These are phyloP conservation scores for Crotalaria pallida DNA, from an alignment of 306 rosid species.

Conservation along the genomic window DNA sequence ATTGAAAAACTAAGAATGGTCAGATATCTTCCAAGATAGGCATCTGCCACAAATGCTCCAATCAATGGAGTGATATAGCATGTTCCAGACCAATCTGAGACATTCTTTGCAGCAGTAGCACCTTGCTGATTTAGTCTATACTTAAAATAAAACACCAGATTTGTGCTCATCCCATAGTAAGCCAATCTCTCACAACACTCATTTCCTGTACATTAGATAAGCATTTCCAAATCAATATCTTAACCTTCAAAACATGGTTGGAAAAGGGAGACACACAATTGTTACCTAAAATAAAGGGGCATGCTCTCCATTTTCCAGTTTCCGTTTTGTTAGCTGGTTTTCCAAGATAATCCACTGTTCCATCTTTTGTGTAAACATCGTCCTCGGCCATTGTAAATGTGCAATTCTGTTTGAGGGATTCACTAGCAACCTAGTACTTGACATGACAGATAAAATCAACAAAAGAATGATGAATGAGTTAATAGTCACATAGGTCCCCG, in stretches of 20 bases:
- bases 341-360: slow-evolving; percentile 50
- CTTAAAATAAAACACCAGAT: slow-evolving; percentile 56
- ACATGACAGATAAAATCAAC: neutral
- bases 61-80: slow-evolving; percentile 62
- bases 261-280: neutral
- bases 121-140: slow-evolving; percentile 30
- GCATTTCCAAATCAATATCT: neutral
- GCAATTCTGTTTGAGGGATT: slow-evolving; percentile 8
- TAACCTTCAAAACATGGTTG: neutral
- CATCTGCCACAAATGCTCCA: slow-evolving; percentile 66
- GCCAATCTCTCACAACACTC: slow-evolving; percentile 73
- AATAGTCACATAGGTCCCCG: too few species aligned
- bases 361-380: slow-evolving; percentile 57
- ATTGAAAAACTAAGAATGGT: slow-evolving; percentile 60
- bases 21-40: slow-evolving; percentile 65
- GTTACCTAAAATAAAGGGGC: slow-evolving; percentile 65
- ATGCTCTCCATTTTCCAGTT: slow-evolving; percentile 81
- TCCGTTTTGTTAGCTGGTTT: slow-evolving; percentile 47
- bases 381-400: slow-evolving; percentile 25
- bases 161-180: slow-evolving; percentile 68
- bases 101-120: slow-evolving; percentile 49
- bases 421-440: neutral
- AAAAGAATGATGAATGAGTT: neutral
- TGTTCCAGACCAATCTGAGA: slow-evolving; percentile 57
- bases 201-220: slow-evolving; percentile 39